Base-by-base conservation (phyloP, 371 early-diverging fungal genomes). In the Mucor lusitanicus region DNA sequence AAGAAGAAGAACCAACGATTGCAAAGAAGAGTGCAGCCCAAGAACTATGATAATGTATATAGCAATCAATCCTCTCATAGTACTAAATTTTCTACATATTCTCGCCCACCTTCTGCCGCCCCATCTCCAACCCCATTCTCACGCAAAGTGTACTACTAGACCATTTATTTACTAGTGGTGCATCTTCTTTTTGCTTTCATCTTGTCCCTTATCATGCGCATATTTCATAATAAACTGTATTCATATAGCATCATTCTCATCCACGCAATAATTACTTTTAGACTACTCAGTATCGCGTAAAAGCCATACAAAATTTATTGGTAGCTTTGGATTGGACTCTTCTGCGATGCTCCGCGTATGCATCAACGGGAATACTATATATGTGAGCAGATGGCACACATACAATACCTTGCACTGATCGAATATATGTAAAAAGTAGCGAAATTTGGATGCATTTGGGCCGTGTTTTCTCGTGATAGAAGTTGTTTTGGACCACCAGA, bases 141-240 rank as follows among this genome's bases (percentile, higher is more conserved):
- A 44, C 65, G 65, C 8, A 64, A 64, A 58, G 65, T 32, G 33
- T 58, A 64, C 28, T 64, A 64, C 58, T 64, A 48, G 25, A 19
- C 8, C 23, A 9, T 53, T 3, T 3, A 11, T 53, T 53, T 13
- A 46, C 0, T 8, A 21, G 11, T 46, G 21, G 19, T 40, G 19
- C 23, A 12, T 53, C 27, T 27, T 13, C 53, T 53, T 53, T n/a
- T 53, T 53, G 11, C 5, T 27, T 12, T 27, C 23, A 21, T 48
- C 17, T 0, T 17, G 1, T 46, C 21, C 5, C 7, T 19, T 19
- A 7, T 46, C 37, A 37, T 37, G 8, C 37, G 15, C 40, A 40
- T 40, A 17, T 40, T 6, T 40, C 40, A 40, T 40, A 40, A 17
- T 40, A 40, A 40, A 40, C 17, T 40, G 40, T 17, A 40, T 40